phyloP scores from a whole-genome alignment of 306 rosid species.

The Parietaria judaica region DNA sequence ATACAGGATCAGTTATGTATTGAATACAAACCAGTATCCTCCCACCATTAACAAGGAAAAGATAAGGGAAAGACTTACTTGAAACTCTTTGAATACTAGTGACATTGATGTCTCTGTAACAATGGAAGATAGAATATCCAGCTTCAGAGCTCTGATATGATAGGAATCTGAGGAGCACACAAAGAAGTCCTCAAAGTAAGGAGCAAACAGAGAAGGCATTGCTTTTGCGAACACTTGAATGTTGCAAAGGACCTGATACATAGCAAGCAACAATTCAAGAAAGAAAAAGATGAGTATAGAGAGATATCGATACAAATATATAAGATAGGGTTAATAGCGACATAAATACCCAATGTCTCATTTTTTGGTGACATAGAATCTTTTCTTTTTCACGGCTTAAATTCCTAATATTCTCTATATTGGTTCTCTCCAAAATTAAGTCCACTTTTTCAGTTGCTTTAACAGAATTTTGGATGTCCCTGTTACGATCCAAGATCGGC shows the following conservation, averaged over 20 bases:
- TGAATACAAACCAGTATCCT: not conserved
- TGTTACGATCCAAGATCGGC: too few species aligned
- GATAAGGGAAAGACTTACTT: conserved; percentile 40
- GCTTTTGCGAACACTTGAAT: conserved; percentile 96
- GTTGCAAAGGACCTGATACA: conserved; percentile 73
- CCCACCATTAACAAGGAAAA: conserved; percentile 6
- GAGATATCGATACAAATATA: too few species aligned
- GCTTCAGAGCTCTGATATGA: conserved; percentile 80
- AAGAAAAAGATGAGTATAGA: not conserved
- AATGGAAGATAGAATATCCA: conserved; percentile 73
- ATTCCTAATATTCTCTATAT: too few species aligned
- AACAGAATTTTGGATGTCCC: too few species aligned
- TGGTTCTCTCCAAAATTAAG: too few species aligned
- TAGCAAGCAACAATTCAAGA: conserved; percentile 26
- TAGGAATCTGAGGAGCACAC: conserved; percentile 74
- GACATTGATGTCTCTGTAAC: conserved; percentile 59
- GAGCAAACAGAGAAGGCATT: conserved; percentile 75
- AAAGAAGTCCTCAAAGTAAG: conserved; percentile 70
- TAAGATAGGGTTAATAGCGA: too few species aligned
- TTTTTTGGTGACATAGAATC: too few species aligned
- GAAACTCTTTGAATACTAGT: conserved; percentile 66
- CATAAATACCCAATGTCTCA: too few species aligned
- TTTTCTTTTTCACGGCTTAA: too few species aligned
- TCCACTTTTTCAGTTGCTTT: too few species aligned
- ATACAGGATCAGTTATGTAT: not conserved